A percentile compares a stretch with the other conserved stretches of the same genome.
phyloP scores from a whole-genome alignment of 176 grass and related monocot species.

The Calamus simplicifolius region DNA sequence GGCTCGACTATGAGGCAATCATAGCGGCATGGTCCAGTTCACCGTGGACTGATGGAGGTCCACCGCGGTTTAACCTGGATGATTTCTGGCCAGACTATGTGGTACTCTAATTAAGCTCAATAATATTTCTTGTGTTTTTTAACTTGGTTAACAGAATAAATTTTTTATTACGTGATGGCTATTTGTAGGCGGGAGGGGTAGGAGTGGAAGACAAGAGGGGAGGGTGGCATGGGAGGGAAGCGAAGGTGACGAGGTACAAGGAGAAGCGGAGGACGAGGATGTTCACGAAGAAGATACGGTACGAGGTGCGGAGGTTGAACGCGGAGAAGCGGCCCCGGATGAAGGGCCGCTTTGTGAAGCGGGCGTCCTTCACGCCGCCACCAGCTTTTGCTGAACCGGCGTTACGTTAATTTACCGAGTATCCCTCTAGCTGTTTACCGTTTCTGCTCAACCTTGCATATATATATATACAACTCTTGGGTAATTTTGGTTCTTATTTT shows the following conservation, averaged over 20 bases:
- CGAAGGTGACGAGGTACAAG: slow-evolving; percentile 65
- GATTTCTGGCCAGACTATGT: slow-evolving; percentile 41
- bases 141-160: background rate
- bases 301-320: slow-evolving; percentile 95
- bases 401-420: too few species aligned
- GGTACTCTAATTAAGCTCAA: slow-evolving; percentile 16
- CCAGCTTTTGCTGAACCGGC: too few species aligned
- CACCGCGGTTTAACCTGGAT: slow-evolving; percentile 36
- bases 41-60: slow-evolving; percentile 73
- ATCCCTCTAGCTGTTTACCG: too few species aligned
- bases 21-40: slow-evolving; percentile 65
- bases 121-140: background rate
- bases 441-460: too few species aligned
- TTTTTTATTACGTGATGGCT: background rate
- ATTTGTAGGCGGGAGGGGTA: slow-evolving; percentile 26
- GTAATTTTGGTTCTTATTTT: too few species aligned
- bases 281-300: slow-evolving; percentile 97
- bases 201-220: slow-evolving; percentile 5
- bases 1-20: slow-evolving; percentile 75
- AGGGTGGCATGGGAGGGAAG: slow-evolving; percentile 31
- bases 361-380: slow-evolving; percentile 8
- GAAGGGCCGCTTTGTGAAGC: slow-evolving; percentile 95
- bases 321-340: slow-evolving; percentile 93
- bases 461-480: too few species aligned
- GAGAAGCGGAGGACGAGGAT: slow-evolving; percentile 94